These are phyloP conservation scores for Purshia tridentata DNA, from an alignment of 306 rosid species.

Conservation along the genomic window DNA sequence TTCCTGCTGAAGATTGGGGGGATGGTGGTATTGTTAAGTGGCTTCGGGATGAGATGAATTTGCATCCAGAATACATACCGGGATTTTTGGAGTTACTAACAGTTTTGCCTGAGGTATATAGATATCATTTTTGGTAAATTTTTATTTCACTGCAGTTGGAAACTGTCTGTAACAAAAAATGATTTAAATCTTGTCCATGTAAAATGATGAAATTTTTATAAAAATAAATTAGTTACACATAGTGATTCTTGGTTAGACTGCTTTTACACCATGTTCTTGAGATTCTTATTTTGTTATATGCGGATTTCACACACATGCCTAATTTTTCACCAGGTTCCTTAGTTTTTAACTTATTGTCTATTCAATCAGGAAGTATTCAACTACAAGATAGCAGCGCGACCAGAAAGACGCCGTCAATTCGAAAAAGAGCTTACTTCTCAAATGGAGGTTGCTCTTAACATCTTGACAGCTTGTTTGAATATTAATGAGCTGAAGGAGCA, in stretches of 20 bases:
- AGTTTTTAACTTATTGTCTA: constrained; percentile 26
- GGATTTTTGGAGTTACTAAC: constrained; percentile 98
- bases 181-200: not conserved
- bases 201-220: not conserved
- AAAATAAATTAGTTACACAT: not conserved
- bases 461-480: constrained; percentile 86
- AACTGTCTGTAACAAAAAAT: not conserved
- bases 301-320: not conserved
- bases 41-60: constrained; percentile 96
- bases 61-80: constrained; percentile 91
- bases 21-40: constrained; percentile 96
- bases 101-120: constrained; percentile 92
- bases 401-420: constrained; percentile 95
- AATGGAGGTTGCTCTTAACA: constrained; percentile 87
- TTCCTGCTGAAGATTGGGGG: constrained; percentile 97
- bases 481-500: constrained; percentile 95
- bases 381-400: constrained; percentile 97
- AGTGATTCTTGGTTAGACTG: not conserved
- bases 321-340: not conserved
- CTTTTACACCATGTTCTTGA: not conserved
- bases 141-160: not conserved
- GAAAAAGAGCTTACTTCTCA: constrained; percentile 95
- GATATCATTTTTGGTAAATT: not conserved
- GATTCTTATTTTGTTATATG: constrained; percentile 22
- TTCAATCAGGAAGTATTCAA: constrained; percentile 82